phyloP scores from a whole-genome alignment of 306 rosid genomes.

The Malus fusca region DNA sequence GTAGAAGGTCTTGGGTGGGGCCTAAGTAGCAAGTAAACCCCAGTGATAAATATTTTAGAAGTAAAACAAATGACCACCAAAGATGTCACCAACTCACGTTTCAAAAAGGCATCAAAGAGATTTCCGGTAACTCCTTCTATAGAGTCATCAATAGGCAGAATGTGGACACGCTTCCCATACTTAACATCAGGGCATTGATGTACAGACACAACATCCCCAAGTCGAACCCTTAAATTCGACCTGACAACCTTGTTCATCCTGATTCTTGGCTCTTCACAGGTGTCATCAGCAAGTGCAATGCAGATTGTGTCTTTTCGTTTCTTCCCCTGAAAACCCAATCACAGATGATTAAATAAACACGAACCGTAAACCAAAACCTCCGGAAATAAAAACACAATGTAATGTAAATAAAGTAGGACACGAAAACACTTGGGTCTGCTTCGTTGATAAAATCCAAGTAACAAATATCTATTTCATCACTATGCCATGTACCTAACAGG shows the following conservation, averaged over 20 bases:
- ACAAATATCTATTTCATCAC: not conserved
- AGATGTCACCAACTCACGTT: conserved; percentile 32
- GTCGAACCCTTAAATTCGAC: conserved; percentile 46
- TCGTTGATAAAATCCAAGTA: not conserved
- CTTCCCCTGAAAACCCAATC: conserved; percentile 36
- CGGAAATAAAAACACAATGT: not conserved
- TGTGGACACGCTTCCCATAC: conserved; percentile 43
- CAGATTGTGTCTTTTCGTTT: conserved; percentile 48
- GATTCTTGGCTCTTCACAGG: conserved; percentile 41
- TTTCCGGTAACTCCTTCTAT: conserved; percentile 48
- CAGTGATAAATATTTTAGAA: not conserved
- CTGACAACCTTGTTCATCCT: conserved; percentile 54
- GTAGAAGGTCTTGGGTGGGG: not conserved
- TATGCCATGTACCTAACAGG: not conserved
- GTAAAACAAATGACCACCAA: not conserved
- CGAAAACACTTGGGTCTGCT: not conserved
- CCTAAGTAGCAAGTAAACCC: not conserved
- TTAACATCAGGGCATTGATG: conserved; percentile 51
- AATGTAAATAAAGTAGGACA: not conserved
- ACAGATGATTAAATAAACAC: not conserved
- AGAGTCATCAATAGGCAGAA: conserved; percentile 46
- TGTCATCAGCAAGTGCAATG: conserved; percentile 45
- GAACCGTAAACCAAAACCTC: not conserved
- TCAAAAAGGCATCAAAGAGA: conserved; percentile 50
- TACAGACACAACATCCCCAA: conserved; percentile 54